Evolutionary conservation across 176 grass and related monocot genomes (phyloP), one percentile per base, ranked within the genome.

Genomic region (Canna indica): DNA sequence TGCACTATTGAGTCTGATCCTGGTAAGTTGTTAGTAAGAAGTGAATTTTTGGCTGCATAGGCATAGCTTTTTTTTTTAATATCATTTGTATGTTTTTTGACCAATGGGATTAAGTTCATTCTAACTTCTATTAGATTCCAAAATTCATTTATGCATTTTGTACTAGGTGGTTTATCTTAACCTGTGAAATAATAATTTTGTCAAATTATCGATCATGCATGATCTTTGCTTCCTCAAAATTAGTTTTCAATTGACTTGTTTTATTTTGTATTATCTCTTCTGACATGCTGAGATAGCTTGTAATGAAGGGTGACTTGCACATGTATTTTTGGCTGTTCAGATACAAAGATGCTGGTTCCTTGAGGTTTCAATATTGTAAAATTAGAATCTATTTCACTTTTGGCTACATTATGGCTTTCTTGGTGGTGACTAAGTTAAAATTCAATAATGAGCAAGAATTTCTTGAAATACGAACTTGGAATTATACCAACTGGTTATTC

Each of bases 1-100:
- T 96, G 91, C 62, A 96, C 91, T 7, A 91, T 96, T 65, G 88
- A 91, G 70, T 96, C 91, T n/a, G 91, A 96, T 57, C 91, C 91
- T 36, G 91, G 88, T 96, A 59, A 86, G 82, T 18, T 72, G 32
- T 8, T 60, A 41, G 45, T 59, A 47, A 31, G n/a, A 8, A 32
- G 68, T 68, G 11, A 22, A 3, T 28, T 77, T 26, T 26, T 73
- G 27, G 26, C 42, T 68, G 32, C 30, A 64, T 28, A 17, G 3
- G 7, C 0, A 16, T 27, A 1, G 53, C 0, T 22, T 7, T 56
- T 56, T 56, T n/a, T 20, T 56, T 7, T 8, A 6, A 15, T 6
- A 57, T 7, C 53, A 57, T 16, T 57, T 57, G n/a, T 57, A 25
- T 57, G 16, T 57, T 16, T 7, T n/a, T n/a, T n/a, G n/a, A n/a